Percentiles rank a stretch among this genome's conserved stretches.
Evolutionary conservation across 1,284 basidiomycete species (phyloP).

Genomic region (Heterobasidion irregulare): DNA sequence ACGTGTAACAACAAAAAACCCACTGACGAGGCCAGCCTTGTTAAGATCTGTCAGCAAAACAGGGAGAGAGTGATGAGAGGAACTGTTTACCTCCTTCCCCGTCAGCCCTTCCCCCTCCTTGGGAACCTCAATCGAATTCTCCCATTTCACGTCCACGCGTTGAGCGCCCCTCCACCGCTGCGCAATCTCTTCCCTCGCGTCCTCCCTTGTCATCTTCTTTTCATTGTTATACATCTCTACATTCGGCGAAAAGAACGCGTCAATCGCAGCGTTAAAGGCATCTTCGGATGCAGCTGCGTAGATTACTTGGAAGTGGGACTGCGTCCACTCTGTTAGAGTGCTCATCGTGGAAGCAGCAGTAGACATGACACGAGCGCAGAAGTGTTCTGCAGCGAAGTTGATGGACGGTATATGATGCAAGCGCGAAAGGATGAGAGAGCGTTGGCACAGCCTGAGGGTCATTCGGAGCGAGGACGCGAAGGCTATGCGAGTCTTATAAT

Average conservation of each 20-base stretch:
- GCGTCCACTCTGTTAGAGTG: background rate
- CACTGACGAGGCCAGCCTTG: background rate
- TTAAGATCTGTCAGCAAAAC: background rate
- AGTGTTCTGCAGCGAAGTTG: too few relatives aligned
- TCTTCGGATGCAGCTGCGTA: background rate
- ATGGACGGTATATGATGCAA: too few relatives aligned
- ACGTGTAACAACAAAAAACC: constrained; percentile 2
- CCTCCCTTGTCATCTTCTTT: background rate
- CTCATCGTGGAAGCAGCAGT: too few relatives aligned
- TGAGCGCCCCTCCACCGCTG: background rate
- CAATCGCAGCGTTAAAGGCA: background rate
- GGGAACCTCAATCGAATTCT: background rate
- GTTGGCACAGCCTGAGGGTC: too few relatives aligned
- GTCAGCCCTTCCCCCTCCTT: background rate
- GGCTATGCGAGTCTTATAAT: too few relatives aligned
- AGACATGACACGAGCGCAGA: too few relatives aligned
- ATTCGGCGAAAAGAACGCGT: background rate
- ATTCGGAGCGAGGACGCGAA: too few relatives aligned
- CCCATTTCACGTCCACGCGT: background rate
- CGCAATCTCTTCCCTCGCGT: background rate
- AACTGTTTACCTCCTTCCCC: background rate
- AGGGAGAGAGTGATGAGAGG: background rate
- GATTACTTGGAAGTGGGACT: background rate
- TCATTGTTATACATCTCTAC: background rate
- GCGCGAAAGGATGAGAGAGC: too few relatives aligned